phyloP scores from a whole-genome alignment of 2,329 filamentous ascomycete genomes.

The Phyllosticta citrichinensis region DNA sequence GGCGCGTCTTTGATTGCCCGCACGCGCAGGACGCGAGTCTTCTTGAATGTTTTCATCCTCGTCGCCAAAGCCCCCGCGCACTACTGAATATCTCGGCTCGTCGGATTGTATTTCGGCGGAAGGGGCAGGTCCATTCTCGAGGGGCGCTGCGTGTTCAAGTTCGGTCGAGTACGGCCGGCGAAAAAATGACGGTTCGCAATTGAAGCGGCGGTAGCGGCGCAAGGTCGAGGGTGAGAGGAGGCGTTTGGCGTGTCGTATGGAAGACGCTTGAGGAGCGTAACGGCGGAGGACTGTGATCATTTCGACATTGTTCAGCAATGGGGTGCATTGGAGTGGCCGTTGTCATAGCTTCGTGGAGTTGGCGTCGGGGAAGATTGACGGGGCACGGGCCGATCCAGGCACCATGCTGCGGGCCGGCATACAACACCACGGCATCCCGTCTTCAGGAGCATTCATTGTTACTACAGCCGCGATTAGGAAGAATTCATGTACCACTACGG shows the following conservation, averaged over 20 bases:
- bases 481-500: too few relatives aligned
- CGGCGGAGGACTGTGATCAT: not conserved
- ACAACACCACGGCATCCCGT: not conserved
- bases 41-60: not conserved
- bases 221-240: not conserved
- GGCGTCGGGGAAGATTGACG: not conserved
- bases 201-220: not conserved
- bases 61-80: not conserved
- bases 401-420: not conserved
- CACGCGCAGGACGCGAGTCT: not conserved
- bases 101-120: not conserved
- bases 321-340: not conserved
- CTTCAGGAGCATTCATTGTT: too few relatives aligned
- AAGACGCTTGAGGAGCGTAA: not conserved
- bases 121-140: not conserved
- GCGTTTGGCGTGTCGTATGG: not conserved
- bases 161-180: not conserved
- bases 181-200: not conserved
- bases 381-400: not conserved
- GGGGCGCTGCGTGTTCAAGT: not conserved
- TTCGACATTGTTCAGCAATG: not conserved
- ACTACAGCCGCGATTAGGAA: too few relatives aligned
- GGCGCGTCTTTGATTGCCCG: not conserved
- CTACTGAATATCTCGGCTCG: not conserved
- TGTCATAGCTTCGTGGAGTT: not conserved